Evolutionary conservation across 2,329 filamentous ascomycete genomes (phyloP).

Genomic region (Cryphonectria nitschkei): DNA sequence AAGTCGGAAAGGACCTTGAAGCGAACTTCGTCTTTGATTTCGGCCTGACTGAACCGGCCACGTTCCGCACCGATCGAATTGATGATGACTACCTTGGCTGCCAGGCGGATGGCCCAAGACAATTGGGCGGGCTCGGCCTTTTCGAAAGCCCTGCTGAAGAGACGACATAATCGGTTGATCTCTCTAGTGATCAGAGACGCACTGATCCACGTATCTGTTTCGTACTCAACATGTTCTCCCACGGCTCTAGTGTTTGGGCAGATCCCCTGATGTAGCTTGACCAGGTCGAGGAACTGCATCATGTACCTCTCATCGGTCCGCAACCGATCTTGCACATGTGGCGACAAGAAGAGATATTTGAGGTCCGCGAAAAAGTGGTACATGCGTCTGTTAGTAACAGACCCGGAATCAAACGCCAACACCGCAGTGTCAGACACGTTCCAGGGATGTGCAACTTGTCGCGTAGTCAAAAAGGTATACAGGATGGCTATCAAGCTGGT

Average conservation of each 20-base stretch:
- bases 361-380: slow-evolving; percentile 98
- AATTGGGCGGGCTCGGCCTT: slow-evolving; percentile 50
- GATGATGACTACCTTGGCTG: slow-evolving; percentile 82
- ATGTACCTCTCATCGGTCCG: slow-evolving; percentile 85
- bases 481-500: slow-evolving; percentile 94
- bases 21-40: slow-evolving; percentile 82
- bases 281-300: slow-evolving; percentile 91
- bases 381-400: slow-evolving; percentile 91
- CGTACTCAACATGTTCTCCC: slow-evolving; percentile 96
- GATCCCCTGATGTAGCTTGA: slow-evolving; percentile 95
- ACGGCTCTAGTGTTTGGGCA: slow-evolving; percentile 91
- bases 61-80: slow-evolving; percentile 91
- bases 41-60: slow-evolving; percentile 79
- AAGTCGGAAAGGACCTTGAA: slow-evolving; percentile 81
- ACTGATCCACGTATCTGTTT: slow-evolving; percentile 97
- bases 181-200: slow-evolving; percentile 93
- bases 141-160: slow-evolving; percentile 85
- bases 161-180: slow-evolving; percentile 88
- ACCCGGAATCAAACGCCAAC: slow-evolving; percentile 89
- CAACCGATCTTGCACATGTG: slow-evolving; percentile 84
- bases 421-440: slow-evolving; percentile 86
- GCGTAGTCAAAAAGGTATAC: slow-evolving; percentile 94
- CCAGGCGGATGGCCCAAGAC: slow-evolving; percentile 72
- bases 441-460: slow-evolving; percentile 92
- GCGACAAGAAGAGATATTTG: slow-evolving; percentile 85